Evolutionary conservation across 2,329 filamentous ascomycete genomes (phyloP), one percentile per base, ranked within the genome.

Genomic region (Aspergillus tamarii): DNA sequence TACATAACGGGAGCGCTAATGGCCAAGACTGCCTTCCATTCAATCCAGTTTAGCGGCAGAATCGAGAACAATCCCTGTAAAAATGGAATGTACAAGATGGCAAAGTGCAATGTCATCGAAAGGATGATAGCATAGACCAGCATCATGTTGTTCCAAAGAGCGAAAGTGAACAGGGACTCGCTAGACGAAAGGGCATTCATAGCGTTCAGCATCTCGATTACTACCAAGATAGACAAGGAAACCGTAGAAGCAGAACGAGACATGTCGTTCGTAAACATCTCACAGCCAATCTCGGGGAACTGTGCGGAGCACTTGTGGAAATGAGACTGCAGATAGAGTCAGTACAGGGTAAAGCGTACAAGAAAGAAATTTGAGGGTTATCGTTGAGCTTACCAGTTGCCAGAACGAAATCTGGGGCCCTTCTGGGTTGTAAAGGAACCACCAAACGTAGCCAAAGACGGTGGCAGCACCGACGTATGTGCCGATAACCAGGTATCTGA

Each of bases 141-240:
- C 86, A 97, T 95, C 90, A 97, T 95, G 83, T 99, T 99, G 76
- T 94, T 88, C 94, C 94, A 97, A n/a, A 99, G 84, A 11, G 94
- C 94, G 66, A 99, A 87, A 2, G 94, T 97, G 61, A 99, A 81
- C 14, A 99, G 88, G 19, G 92, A 96, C 81, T 99, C 95, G 78
- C 92, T 96, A 0, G 93, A 97, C 1, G 93, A 97, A 36, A 99
- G 86, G 0, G 94, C 95, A 76, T 99, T 99, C 91, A 98, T 94
- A 72, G 95, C 95, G 81, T 99, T 99, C 77, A 99, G 87, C 95
- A 99, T 99, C 83, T 99, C 95, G 74, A 99, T 98, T 65, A 97
- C 93, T 53, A 99, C 95, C 21, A 99, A 86, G 73, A 89, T 89
- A 43, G 92, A 96, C 65, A 99, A 86, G 8, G 93, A 97, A 32